phyloP scores from a whole-genome alignment of 306 rosid genomes.

The Sindora glabra region DNA sequence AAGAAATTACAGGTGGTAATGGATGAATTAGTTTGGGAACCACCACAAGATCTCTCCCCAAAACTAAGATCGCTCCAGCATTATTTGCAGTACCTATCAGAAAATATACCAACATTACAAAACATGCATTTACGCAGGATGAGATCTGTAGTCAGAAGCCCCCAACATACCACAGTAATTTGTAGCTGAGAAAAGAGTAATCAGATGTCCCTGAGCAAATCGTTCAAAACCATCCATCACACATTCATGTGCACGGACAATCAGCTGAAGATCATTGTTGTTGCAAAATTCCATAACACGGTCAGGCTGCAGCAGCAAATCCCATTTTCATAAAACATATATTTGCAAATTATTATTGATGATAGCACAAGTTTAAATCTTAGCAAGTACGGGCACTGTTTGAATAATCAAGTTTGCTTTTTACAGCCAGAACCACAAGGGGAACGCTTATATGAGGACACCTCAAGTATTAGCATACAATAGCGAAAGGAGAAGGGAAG shows the following conservation, averaged over 20 bases:
- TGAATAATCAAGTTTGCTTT: too few relatives aligned
- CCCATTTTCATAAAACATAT: slow-evolving; percentile 12
- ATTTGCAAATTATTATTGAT: not conserved
- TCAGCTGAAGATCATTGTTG: slow-evolving; percentile 94
- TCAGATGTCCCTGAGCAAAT: slow-evolving; percentile 93
- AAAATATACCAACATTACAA: slow-evolving; percentile 16
- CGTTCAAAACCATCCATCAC: slow-evolving; percentile 99
- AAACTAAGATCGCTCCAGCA: slow-evolving; percentile 91
- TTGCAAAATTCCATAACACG: slow-evolving; percentile 99
- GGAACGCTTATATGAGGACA: not conserved
- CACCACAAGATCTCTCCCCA: slow-evolving; percentile 97
- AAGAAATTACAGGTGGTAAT: slow-evolving; percentile 87
- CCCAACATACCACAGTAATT: slow-evolving; percentile 73
- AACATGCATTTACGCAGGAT: not conserved
- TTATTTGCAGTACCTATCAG: slow-evolving; percentile 88
- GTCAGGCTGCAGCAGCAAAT: slow-evolving; percentile 72
- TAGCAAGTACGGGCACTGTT: not conserved
- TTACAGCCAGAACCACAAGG: too few relatives aligned
- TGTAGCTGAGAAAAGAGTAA: slow-evolving; percentile 95
- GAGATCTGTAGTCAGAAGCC: slow-evolving; percentile 9
- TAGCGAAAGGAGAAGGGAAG: not conserved
- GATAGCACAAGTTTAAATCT: not conserved
- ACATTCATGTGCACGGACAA: slow-evolving; percentile 96
- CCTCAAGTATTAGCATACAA: not conserved
- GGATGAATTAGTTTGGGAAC: slow-evolving; percentile 96